Conservation (phyloP, 257 asterid genomes). For the Paulownia fortunei region DNA sequence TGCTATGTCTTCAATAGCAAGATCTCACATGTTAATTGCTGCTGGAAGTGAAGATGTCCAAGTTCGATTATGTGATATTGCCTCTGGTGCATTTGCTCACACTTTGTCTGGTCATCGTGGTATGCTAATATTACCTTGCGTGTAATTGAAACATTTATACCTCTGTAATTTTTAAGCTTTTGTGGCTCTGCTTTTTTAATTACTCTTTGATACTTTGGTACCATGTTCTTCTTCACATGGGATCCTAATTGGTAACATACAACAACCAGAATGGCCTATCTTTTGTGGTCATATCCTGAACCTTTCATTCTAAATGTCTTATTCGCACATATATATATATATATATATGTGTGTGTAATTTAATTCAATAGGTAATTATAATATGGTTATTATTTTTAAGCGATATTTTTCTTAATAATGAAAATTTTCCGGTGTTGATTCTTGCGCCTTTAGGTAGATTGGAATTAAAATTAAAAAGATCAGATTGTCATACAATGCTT, state of each 20-base stretch:
- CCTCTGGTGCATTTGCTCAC: constrained; percentile 97
- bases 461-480: neutral
- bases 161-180: neutral
- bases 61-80: constrained; percentile 97
- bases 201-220: neutral
- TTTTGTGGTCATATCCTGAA: neutral
- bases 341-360: too few species aligned
- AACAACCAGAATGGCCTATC: neutral
- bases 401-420: neutral
- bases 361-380: too few species aligned
- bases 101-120: constrained; percentile 99
- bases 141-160: neutral
- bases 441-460: neutral
- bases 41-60: constrained; percentile 98
- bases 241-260: neutral
- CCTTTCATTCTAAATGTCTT: constrained; percentile 3
- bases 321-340: neutral
- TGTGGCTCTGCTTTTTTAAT: neutral
- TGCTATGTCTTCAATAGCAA: constrained; percentile 90
- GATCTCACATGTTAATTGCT: constrained; percentile 94
- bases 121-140: constrained; percentile 44
- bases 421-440: neutral
- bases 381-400: too few species aligned
- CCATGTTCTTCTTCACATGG: neutral
- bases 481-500: neutral